These are phyloP conservation scores for Porcisia hertigi DNA, from an alignment of 208 protist genomes.

Conservation along the genomic window DNA sequence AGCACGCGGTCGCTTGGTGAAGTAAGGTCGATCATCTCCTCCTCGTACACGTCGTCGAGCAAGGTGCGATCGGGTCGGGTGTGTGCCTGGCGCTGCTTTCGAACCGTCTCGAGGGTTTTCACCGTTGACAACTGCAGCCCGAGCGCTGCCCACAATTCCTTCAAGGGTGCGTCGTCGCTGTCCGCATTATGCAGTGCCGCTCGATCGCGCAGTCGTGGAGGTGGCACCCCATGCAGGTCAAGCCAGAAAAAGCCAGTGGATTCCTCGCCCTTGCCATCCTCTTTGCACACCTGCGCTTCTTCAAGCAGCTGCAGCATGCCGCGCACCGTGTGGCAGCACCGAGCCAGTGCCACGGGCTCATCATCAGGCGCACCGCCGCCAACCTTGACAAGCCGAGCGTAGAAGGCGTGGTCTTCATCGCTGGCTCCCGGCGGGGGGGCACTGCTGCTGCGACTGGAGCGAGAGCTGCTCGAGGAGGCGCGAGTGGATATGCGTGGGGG, in stretches of 20 bases:
- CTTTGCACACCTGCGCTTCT: neutral
- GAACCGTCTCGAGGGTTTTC: slow-evolving; percentile 3
- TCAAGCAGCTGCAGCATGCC: slow-evolving; percentile 8
- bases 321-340: slow-evolving; percentile 24
- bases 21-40: slow-evolving; percentile 21
- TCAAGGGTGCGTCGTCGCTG: slow-evolving; percentile 4
- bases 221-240: slow-evolving; percentile 39
- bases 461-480: slow-evolving; percentile 1
- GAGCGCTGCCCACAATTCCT: slow-evolving; percentile 13
- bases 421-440: neutral
- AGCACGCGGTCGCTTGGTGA: slow-evolving; percentile 19
- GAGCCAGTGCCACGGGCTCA: neutral
- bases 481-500: slow-evolving; percentile 1
- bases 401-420: slow-evolving; percentile 4
- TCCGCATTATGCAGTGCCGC: neutral
- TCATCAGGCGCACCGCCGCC: neutral
- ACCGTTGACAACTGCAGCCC: slow-evolving; percentile 2
- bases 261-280: neutral
- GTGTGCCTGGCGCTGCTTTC: slow-evolving; percentile 1
- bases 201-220: slow-evolving; percentile 6
- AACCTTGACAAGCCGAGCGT: slow-evolving; percentile 19
- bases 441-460: slow-evolving; percentile 5
- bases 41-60: slow-evolving; percentile 30
- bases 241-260: slow-evolving; percentile 31
- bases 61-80: slow-evolving; percentile 8